These are phyloP conservation scores for Syzygium grande DNA, from an alignment of 345 rosid genomes.

Conservation along the genomic window DNA sequence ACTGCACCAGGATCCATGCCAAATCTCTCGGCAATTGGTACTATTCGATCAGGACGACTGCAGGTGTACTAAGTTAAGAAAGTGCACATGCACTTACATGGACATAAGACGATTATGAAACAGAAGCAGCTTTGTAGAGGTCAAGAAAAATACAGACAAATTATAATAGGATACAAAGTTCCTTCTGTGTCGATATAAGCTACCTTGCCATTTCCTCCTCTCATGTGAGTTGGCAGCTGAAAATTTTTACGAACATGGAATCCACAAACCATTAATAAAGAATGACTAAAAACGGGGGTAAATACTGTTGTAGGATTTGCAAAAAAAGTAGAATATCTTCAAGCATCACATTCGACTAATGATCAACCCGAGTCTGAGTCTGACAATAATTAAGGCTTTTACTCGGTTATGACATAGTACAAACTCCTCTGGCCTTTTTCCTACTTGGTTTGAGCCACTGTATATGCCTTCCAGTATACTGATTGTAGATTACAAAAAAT, in stretches of 20 bases:
- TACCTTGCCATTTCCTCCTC: slow-evolving; percentile 91
- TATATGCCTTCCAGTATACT: not conserved
- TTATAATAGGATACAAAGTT: slow-evolving; percentile 63
- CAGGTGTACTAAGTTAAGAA: slow-evolving; percentile 23
- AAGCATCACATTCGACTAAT: not conserved
- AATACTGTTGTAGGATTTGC: not conserved
- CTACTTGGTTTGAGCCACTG: not conserved
- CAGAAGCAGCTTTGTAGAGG: too few species aligned
- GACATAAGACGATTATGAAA: not conserved
- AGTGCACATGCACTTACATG: slow-evolving; percentile 2
- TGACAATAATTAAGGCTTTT: rapidly evolving
- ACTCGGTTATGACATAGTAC: too few species aligned
- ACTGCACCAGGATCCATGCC: slow-evolving; percentile 97
- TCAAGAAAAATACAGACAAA: not conserved
- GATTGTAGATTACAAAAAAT: not conserved
- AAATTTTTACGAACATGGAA: not conserved
- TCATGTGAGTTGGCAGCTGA: slow-evolving; percentile 83
- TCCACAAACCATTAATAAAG: not conserved
- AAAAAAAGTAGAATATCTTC: not conserved
- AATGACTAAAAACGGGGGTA: not conserved
- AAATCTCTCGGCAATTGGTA: slow-evolving; percentile 94
- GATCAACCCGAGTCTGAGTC: too few species aligned
- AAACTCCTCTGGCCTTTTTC: not conserved
- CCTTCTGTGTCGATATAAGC: slow-evolving; percentile 88
- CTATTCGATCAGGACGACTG: slow-evolving; percentile 86